Percentiles rank a stretch among this genome's conserved stretches.
Conservation (phyloP, 352 stramenopile species). For the Phytophthora cactorum region DNA sequence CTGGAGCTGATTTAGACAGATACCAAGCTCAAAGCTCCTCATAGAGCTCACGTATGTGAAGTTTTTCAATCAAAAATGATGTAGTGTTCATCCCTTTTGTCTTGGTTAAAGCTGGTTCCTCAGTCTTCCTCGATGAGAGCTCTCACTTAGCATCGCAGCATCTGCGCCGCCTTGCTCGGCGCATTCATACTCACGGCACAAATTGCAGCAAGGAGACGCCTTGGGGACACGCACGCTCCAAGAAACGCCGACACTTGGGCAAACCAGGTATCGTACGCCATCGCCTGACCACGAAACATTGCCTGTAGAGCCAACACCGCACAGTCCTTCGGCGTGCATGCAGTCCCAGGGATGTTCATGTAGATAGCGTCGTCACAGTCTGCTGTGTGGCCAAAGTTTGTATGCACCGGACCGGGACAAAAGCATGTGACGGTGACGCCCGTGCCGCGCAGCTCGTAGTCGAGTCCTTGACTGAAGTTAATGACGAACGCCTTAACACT, state of each 20-base stretch:
- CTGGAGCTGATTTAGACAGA: conserved; percentile 44
- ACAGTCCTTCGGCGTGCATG: conserved; percentile 47
- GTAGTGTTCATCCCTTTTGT: neutral
- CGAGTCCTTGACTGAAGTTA: conserved; percentile 71
- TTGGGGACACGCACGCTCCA: conserved; percentile 40
- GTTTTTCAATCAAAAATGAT: conserved; percentile 10
- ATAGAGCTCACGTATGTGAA: neutral
- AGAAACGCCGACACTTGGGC: conserved; percentile 40
- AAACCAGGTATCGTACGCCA: conserved; percentile 60
- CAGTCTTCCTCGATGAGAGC: neutral
- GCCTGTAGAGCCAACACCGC: conserved; percentile 54
- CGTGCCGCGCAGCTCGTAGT: conserved; percentile 70
- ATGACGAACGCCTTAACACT: conserved; percentile 74
- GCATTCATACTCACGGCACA: conserved; percentile 44
- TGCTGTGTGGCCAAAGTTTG: conserved; percentile 62
- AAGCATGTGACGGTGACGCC: conserved; percentile 76
- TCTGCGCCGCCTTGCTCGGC: conserved; percentile 32
- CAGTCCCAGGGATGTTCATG: conserved; percentile 44
- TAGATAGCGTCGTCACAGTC: conserved; percentile 53
- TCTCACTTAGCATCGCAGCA: conserved; percentile 27
- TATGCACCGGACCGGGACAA: conserved; percentile 61
- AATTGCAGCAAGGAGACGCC: conserved; percentile 45
- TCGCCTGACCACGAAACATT: conserved; percentile 57
- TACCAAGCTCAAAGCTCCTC: neutral
- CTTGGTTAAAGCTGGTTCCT: too few species aligned